Evolutionary conservation across 2,329 filamentous ascomycete species (phyloP).

Genomic region (Aspergillus pseudoglaucus): DNA sequence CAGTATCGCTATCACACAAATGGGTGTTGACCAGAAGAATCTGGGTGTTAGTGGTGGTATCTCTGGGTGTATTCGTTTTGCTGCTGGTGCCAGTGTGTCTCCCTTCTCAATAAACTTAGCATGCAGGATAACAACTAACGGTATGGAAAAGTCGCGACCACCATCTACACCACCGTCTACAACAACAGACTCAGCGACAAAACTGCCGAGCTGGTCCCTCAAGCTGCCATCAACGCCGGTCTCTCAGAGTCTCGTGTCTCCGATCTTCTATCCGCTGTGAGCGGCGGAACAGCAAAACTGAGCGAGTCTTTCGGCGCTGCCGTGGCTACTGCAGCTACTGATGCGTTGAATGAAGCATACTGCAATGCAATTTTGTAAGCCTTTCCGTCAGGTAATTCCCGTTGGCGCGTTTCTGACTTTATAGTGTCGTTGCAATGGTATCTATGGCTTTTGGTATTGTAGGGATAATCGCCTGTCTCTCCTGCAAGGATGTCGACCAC

Average conservation of each 20-base stretch:
- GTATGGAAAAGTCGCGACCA: slow-evolving; percentile 26
- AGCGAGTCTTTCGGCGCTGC: slow-evolving; percentile 12
- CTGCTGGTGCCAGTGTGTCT: slow-evolving; percentile 24
- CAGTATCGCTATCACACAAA: slow-evolving; percentile 44
- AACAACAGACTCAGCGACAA: slow-evolving; percentile 30
- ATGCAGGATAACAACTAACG: too few relatives aligned
- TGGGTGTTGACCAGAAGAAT: slow-evolving; percentile 45
- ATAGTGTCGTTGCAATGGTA: slow-evolving; percentile 21
- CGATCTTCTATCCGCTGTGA: slow-evolving; percentile 23
- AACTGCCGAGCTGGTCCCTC: slow-evolving; percentile 26
- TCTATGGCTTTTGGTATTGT: slow-evolving; percentile 27
- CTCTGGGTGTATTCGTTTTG: slow-evolving; percentile 36
- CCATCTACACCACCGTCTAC: slow-evolving; percentile 39
- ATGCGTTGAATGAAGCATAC: slow-evolving; percentile 16
- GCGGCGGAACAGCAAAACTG: slow-evolving; percentile 10
- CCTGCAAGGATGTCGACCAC: slow-evolving; percentile 25
- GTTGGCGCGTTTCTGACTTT: neutral
- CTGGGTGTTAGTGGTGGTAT: slow-evolving; percentile 42
- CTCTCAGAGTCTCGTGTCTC: slow-evolving; percentile 23
- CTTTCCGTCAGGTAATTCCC: neutral
- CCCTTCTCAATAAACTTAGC: neutral
- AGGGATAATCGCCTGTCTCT: slow-evolving; percentile 22
- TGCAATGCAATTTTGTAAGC: slow-evolving; percentile 21
- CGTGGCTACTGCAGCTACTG: slow-evolving; percentile 14
- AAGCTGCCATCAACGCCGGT: slow-evolving; percentile 31